Base-by-base conservation (phyloP, 768 basidiomycete species). In the Collybia sordida region DNA sequence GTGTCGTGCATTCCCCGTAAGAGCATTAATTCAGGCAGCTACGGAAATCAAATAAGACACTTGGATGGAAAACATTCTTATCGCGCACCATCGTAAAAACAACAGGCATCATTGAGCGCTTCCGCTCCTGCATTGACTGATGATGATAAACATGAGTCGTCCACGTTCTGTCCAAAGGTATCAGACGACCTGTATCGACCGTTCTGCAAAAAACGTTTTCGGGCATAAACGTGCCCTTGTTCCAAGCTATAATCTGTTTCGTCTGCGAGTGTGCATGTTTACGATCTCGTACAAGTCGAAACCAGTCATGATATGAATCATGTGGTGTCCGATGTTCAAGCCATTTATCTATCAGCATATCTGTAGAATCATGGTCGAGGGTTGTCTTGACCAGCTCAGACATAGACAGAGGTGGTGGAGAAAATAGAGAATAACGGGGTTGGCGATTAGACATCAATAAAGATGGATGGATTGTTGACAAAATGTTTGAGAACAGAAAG, bases 341-440 rank as follows among this genome's bases (percentile, higher is more conserved):
- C 88, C 88, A 90, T 64, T 84, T 86, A 74, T 90, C 86, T 69
- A 90, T 89, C 58, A 90, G 82, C 71, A 82, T 75, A 70, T 88
- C 85, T 1, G 87, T 88, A 15, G 83, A 77, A 56, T 87, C 83
- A 70, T 87, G 82, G 68, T 86, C 85, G 49, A 90, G 77, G 4
- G 85, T 87, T 36, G 86, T 89, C 69, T 84, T 83, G 47, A 89
- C 81, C 42, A 90, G 86, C 71, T 90, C 87, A 52, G 83, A 84
- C 82, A 87, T 88, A 36, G 80, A 77, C 49, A 90, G 78, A 23
- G 72, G 75, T 4, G 88, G 87, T 18, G 85, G 83, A 0, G 75
- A 75, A 56, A 85, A 78, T 18, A 82, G 77, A 35, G 85, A 88
- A 63, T 89, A 90, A 49, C 72, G 64, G 41, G 70, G 68, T 48